Base-by-base conservation (phyloP, 1,139 yeast genomes). In the Yamadazyma mexicana region DNA sequence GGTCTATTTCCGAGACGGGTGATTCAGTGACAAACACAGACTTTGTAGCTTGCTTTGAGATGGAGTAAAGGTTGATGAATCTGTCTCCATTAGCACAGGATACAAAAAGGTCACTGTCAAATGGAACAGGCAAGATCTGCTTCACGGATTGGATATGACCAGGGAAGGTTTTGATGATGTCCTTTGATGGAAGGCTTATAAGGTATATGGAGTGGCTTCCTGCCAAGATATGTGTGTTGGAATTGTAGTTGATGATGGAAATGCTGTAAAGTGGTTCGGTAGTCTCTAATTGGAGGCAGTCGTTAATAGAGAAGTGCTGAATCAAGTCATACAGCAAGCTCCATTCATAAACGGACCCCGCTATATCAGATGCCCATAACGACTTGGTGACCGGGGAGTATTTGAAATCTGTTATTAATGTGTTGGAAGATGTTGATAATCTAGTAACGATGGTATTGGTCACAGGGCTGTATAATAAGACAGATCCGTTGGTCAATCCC, bases 71-170 rank as follows among this genome's bases (percentile, higher is more conserved):
- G 57, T 87, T 88, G 50, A 88, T 71, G 56, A 87, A 87, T 51
- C 96, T 74, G 58, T 89, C 97, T 45, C 80, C 81, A 27, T 66
- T 66, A 1, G 96, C 94, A 42, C 84, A 79, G 1, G 92, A 80
- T 39, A 86, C 56, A 48, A 86, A 75, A 31, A 66, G 61, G 37
- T 73, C 79, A 5, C 64, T 55, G 36, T 67, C 59, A 5, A 35
- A 36, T 2, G 59, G 50, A 12, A 75, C 56, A 5, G 75, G 61
- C 24, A 69, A 41, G 16, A 79, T 64, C 10, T 79, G 57, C 46
- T 67, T 73, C 30, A 86, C 72, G 3, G 87, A 81, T 26, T 86
- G 77, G 25, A 86, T 76, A 56, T 87, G 94, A 15, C 88, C 92
- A 0, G 94, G 89, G 55, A 77, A 80, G 1, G 81, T 72, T 48